phyloP scores from a whole-genome alignment of 768 basidiomycete genomes.

The Rubroboletus satanas region DNA sequence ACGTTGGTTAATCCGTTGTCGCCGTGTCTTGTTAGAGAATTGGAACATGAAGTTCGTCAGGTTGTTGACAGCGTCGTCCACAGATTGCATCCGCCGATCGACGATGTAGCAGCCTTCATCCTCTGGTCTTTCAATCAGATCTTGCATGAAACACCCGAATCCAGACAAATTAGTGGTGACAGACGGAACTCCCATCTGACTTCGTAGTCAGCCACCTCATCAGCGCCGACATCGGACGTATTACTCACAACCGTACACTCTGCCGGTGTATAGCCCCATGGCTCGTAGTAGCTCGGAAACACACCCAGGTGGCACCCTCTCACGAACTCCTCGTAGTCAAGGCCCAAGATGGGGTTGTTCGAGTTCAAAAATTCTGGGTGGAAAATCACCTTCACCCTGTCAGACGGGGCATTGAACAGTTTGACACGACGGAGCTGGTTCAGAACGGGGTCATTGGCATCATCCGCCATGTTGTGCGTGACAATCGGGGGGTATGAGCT shows the following conservation, averaged over 20 bases:
- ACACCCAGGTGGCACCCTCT: constrained; percentile 97
- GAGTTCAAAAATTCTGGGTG: constrained; percentile 98
- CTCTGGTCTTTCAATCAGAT: constrained; percentile 89
- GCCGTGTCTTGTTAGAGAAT: constrained; percentile 80
- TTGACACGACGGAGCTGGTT: constrained; percentile 93
- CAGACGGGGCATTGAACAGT: constrained; percentile 82
- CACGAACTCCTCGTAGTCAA: constrained; percentile 99
- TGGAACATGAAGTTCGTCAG: constrained; percentile 71
- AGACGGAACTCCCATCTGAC: constrained; percentile 93
- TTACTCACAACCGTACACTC: constrained; percentile 92
- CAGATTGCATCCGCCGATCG: constrained; percentile 82
- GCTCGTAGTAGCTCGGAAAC: constrained; percentile 97
- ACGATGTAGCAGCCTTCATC: constrained; percentile 98
- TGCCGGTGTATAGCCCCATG: constrained; percentile 95
- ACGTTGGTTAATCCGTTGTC: constrained; percentile 97
- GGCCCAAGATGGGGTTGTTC: constrained; percentile 93
- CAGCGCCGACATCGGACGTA: background rate
- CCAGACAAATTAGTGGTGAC: constrained; percentile 98
- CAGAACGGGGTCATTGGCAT: constrained; percentile 86
- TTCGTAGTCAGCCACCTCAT: constrained; percentile 9
- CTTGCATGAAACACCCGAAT: constrained; percentile 98
- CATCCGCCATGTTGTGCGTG: constrained; percentile 99
- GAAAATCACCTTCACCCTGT: constrained; percentile 97
- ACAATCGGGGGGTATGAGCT: constrained; percentile 92
- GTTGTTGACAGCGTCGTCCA: constrained; percentile 88